These are phyloP conservation scores for Trypanosoma melophagium DNA, from an alignment of 208 protist genomes.

Conservation along the genomic window DNA sequence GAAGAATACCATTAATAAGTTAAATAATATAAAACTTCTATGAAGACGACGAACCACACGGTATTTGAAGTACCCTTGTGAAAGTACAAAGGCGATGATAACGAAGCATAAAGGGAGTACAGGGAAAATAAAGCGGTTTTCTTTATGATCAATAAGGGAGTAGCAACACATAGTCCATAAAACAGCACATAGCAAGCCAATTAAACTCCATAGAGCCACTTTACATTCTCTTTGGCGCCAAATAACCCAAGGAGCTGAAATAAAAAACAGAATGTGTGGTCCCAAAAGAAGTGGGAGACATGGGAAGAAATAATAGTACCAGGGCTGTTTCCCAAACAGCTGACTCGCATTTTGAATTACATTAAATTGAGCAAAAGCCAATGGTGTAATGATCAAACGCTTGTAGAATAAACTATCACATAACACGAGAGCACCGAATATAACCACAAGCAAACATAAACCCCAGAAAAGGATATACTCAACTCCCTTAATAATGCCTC, in stretches of 20 bases:
- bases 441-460: constrained; percentile 27
- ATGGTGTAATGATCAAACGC: constrained; percentile 51
- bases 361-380: constrained; percentile 88
- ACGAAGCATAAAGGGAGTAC: constrained; percentile 55
- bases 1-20: constrained; percentile 37
- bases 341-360: constrained; percentile 67
- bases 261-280: constrained; percentile 47
- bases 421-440: constrained; percentile 24
- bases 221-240: constrained; percentile 15
- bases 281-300: constrained; percentile 66
- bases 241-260: constrained; percentile 29
- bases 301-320: constrained; percentile 82
- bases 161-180: constrained; percentile 65
- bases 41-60: constrained; percentile 16
- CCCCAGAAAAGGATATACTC: constrained; percentile 19
- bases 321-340: constrained; percentile 89
- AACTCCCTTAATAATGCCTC: constrained; percentile 18
- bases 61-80: constrained; percentile 3
- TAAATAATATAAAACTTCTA: constrained; percentile 29
- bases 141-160: constrained; percentile 91
- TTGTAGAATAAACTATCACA: constrained; percentile 68
- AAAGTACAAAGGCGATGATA: constrained; percentile 45
- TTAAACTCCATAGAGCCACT: constrained; percentile 5
- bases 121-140: constrained; percentile 89
- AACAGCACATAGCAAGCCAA: constrained; percentile 17